phyloP scores from a whole-genome alignment of 805 yeast genomes.

The Clavispora fructus region DNA sequence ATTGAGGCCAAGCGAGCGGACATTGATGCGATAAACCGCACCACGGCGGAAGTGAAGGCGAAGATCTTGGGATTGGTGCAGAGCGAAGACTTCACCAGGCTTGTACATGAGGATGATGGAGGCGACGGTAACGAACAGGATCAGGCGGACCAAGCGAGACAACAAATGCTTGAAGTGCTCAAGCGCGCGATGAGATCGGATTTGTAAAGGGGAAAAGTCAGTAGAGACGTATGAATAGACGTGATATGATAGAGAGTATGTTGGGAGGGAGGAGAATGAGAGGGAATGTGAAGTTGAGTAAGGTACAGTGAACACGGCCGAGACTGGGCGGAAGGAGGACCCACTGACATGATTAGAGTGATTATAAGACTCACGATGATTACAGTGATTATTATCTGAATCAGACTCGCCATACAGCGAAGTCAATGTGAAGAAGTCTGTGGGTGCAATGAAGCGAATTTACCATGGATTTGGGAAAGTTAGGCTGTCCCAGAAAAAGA shows the following conservation, averaged over 20 bases:
- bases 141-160: neutral
- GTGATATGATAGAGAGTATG: neutral
- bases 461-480: too few species aligned
- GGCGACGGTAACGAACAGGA: neutral
- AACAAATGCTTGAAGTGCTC: neutral
- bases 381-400: too few species aligned
- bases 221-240: neutral
- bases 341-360: too few species aligned
- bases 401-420: too few species aligned
- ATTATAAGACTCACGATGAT: too few species aligned
- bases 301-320: too few species aligned
- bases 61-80: slow-evolving; percentile 24
- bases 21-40: slow-evolving; percentile 41
- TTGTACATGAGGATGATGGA: neutral
- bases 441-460: too few species aligned
- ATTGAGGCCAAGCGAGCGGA: slow-evolving; percentile 57
- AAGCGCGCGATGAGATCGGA: neutral
- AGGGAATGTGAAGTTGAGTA: neutral
- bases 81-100: neutral
- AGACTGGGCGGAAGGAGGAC: too few species aligned
- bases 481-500: too few species aligned
- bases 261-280: neutral
- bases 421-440: too few species aligned
- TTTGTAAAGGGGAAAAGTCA: neutral
- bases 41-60: slow-evolving; percentile 34